A percentile compares a stretch with the other conserved stretches of the same genome.
These are phyloP conservation scores for Pleurotus ostreatus DNA, from an alignment of 768 basidiomycete genomes.

Conservation along the genomic window DNA sequence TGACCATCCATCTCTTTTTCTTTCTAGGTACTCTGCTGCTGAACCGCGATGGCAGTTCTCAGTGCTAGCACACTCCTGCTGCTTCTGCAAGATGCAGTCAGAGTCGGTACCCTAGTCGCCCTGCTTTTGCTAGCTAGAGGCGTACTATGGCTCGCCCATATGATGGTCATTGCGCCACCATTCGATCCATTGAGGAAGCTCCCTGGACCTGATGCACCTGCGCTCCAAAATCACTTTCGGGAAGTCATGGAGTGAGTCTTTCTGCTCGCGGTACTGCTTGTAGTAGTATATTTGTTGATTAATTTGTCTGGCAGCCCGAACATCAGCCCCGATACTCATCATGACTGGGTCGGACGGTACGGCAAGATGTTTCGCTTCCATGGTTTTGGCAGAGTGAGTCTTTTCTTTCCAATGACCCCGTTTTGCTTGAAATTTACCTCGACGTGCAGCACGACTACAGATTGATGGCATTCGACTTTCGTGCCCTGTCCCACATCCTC, in stretches of 20 bases:
- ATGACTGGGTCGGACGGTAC: constrained; percentile 38
- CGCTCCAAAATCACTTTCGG: constrained; percentile 40
- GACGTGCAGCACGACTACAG: constrained; percentile 45
- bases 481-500: constrained; percentile 43
- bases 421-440: background rate
- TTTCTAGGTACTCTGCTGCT: constrained; percentile 6
- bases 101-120: constrained; percentile 20
- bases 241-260: constrained; percentile 42
- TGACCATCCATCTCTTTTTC: background rate
- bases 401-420: background rate
- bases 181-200: constrained; percentile 44
- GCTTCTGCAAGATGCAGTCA: constrained; percentile 16
- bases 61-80: constrained; percentile 7
- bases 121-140: constrained; percentile 31
- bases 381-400: constrained; percentile 46
- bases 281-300: background rate
- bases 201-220: constrained; percentile 41
- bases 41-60: constrained; percentile 9
- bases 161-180: constrained; percentile 38
- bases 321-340: constrained; percentile 33
- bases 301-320: constrained; percentile 32
- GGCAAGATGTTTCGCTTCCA: constrained; percentile 53
- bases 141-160: constrained; percentile 36
- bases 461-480: constrained; percentile 48
- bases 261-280: background rate